Conservation (phyloP, 176 grass and related monocot genomes). For the Carex kokanica region DNA sequence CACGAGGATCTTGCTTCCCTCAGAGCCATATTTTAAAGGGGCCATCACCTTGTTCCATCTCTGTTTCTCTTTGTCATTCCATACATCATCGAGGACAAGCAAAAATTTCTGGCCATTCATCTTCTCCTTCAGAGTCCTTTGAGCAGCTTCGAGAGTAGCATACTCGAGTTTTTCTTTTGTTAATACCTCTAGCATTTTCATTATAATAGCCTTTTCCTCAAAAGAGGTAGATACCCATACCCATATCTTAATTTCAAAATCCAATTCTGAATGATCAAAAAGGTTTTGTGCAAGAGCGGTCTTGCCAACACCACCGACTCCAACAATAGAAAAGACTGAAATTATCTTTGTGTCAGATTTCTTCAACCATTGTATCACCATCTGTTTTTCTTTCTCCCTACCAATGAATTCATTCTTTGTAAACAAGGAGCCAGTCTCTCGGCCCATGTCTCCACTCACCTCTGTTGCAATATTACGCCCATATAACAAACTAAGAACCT, state of each 20-base stretch:
- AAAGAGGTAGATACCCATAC: constrained; percentile 21
- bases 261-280: constrained; percentile 6
- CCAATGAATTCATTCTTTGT: constrained; percentile 5
- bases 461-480: neutral
- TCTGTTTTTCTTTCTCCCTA: constrained; percentile 12
- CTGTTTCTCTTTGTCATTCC: constrained; percentile 6
- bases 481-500: neutral
- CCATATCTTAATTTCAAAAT: constrained; percentile 31
- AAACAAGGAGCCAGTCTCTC: constrained; percentile 1
- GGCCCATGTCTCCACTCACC: neutral
- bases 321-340: constrained; percentile 13
- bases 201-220: neutral
- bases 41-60: neutral
- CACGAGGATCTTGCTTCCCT: constrained; percentile 27
- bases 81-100: constrained; percentile 37
- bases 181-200: constrained; percentile 19
- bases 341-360: neutral
- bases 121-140: neutral
- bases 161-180: neutral
- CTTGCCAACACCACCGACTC: constrained; percentile 26
- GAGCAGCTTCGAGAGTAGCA: neutral
- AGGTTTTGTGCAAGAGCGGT: constrained; percentile 15
- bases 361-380: neutral
- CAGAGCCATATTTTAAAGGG: constrained; percentile 3
- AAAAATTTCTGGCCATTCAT: constrained; percentile 26